A percentile compares a stretch with the other conserved stretches of the same genome.
Evolutionary conservation across 352 stramenopile genomes (phyloP).

Genomic region (Globisporangium camurandrum): DNA sequence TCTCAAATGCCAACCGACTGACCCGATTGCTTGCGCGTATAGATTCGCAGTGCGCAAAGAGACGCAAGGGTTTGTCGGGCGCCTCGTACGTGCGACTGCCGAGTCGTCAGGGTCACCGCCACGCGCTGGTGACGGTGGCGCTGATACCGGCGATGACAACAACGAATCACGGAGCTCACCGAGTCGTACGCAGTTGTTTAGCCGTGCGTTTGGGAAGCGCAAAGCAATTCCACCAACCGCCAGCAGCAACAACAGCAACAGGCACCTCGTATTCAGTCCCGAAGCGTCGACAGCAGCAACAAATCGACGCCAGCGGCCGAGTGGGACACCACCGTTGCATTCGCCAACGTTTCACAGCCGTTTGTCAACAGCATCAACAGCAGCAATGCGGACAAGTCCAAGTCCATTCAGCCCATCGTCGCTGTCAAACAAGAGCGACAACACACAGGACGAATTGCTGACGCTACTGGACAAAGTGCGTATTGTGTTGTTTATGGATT

Average conservation of each 20-base stretch:
- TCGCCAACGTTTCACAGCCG: neutral
- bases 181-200: conserved; percentile 11
- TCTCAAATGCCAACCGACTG: conserved; percentile 2
- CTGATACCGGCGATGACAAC: neutral
- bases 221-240: neutral
- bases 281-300: conserved; percentile 10
- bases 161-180: conserved; percentile 3
- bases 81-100: conserved; percentile 45
- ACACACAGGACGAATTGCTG: conserved; percentile 56
- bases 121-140: too few species aligned
- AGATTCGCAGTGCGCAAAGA: conserved; percentile 51
- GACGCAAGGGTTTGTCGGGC: conserved; percentile 64
- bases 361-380: neutral
- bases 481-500: neutral
- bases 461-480: conserved; percentile 42
- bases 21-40: neutral
- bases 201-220: conserved; percentile 13
- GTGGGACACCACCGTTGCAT: conserved; percentile 8
- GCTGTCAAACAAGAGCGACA: conserved; percentile 4
- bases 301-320: neutral
- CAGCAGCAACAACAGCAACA: neutral
- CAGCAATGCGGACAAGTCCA: neutral
- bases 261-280: conserved; percentile 36
- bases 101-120: too few species aligned
- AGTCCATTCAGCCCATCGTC: neutral